Evolutionary conservation across 257 asterid genomes (phyloP), one percentile per base, ranked within the genome.

Genomic region (Avicennia marina): DNA sequence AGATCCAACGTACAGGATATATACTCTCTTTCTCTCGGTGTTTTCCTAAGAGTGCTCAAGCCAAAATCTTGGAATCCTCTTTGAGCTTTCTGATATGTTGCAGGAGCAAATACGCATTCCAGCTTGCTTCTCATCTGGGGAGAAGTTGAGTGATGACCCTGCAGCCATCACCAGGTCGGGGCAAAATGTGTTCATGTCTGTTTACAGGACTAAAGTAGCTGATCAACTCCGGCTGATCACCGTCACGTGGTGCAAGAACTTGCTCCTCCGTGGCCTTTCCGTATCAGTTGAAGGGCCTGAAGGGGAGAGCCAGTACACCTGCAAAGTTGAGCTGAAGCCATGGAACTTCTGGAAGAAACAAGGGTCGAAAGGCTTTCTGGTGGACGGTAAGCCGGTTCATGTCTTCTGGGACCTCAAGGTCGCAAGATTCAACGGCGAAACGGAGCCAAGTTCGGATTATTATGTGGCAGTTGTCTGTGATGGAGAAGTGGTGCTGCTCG

Each of bases 331-430:
- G 87, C 85, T 91, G 19, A 91, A 91, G 68, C 96, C 98, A 2
- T 88, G 96, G 96, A 80, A 75, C 24, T 91, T 88, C 44, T 85
- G 98, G 96, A 82, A 91, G 64, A 91, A 88, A 68, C 94, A 85
- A 1, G 98, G 98, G 40, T 83, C 90, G 20, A 88, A 88, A 26
- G 66, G 83, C 15, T 81, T 91, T 32, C 19, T 55, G 0, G 80
- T 85, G n/a, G 87, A 85, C 25, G 76, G 74, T 0, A 79, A 63
- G 48, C 66, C 74, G 1, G 83, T 88, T 38, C 76, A 78, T 25
- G 72, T 91, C 1, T 85, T 78, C 62, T 91, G 98, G 98, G 98
- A 91, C 53, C 95, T 91, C 6, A 84, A 74, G 56, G 62, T 84
- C 11, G 97, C 95, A 0, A 83, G 70, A 17, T 91, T 91, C 56